These are phyloP conservation scores for Piedraia hortae DNA, from an alignment of 2,329 filamentous ascomycete species.

Conservation along the genomic window DNA sequence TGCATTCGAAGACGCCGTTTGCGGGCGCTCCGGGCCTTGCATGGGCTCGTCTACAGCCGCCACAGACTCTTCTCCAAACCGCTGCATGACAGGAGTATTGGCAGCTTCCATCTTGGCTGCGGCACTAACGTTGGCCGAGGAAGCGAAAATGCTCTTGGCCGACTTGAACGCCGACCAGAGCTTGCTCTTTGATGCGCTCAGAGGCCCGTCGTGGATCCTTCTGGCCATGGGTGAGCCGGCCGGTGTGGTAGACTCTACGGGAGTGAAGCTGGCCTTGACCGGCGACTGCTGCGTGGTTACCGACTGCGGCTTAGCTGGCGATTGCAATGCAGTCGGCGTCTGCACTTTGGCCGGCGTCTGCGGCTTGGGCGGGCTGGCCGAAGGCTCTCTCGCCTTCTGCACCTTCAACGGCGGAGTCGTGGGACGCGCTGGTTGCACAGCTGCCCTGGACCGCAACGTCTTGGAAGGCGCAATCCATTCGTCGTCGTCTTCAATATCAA, in stretches of 20 bases:
- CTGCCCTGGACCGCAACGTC: constrained; percentile 3
- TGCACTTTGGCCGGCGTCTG: constrained; percentile 12
- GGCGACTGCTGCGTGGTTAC: constrained; percentile 17
- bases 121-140: constrained; percentile 32
- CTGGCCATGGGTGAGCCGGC: constrained; percentile 24
- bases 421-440: neutral
- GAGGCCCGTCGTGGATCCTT: constrained; percentile 40
- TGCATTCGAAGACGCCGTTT: too few relatives aligned
- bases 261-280: constrained; percentile 12
- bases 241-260: constrained; percentile 25
- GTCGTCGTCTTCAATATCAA: constrained; percentile 22
- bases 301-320: constrained; percentile 28
- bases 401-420: neutral
- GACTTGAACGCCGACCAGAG: constrained; percentile 74
- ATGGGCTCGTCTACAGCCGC: too few relatives aligned
- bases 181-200: constrained; percentile 82
- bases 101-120: constrained; percentile 28
- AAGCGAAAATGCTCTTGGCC: constrained; percentile 63
- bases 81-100: constrained; percentile 8
- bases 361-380: constrained; percentile 18
- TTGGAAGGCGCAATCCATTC: constrained; percentile 29
- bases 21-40: too few relatives aligned
- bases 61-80: too few relatives aligned
- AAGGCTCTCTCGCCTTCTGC: constrained; percentile 2
- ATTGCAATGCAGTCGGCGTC: constrained; percentile 15